phyloP scores from a whole-genome alignment of 805 yeast genomes.

The Saccharomycopsis fodiens region DNA sequence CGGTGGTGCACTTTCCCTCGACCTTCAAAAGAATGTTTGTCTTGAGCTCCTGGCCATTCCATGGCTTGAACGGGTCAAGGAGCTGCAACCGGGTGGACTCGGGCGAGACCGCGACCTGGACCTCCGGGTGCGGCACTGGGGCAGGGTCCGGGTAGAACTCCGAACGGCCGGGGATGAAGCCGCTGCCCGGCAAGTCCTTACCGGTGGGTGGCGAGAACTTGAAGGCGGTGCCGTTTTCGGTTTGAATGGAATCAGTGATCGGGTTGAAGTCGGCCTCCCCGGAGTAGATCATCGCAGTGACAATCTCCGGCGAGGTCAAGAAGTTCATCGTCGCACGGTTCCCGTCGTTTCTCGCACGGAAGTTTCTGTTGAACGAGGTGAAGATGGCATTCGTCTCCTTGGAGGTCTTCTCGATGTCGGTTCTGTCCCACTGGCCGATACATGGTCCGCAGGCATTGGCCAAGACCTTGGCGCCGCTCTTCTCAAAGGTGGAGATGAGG shows the following conservation, averaged over 20 bases:
- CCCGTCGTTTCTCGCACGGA: slow-evolving; percentile 97
- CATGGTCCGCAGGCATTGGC: slow-evolving; percentile 99
- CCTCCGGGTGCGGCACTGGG: slow-evolving; percentile 57
- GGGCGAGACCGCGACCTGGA: slow-evolving; percentile 66
- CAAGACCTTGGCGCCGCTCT: slow-evolving; percentile 87
- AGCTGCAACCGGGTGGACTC: slow-evolving; percentile 88
- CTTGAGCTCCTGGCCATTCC: slow-evolving; percentile 79
- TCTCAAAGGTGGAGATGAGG: slow-evolving; percentile 76
- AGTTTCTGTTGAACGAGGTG: slow-evolving; percentile 96
- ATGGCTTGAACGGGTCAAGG: slow-evolving; percentile 78
- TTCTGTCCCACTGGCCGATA: slow-evolving; percentile 99
- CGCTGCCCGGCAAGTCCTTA: slow-evolving; percentile 71
- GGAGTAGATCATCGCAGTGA: slow-evolving; percentile 92
- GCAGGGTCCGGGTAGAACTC: slow-evolving; percentile 68
- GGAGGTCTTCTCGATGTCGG: slow-evolving; percentile 75
- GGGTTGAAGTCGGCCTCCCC: slow-evolving; percentile 94
- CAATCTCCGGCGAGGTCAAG: slow-evolving; percentile 97
- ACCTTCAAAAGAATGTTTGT: slow-evolving; percentile 79
- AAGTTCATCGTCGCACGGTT: slow-evolving; percentile 96
- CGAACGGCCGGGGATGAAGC: slow-evolving; percentile 68
- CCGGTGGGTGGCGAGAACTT: slow-evolving; percentile 70
- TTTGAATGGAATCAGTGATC: slow-evolving; percentile 70
- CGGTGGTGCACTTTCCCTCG: slow-evolving; percentile 97
- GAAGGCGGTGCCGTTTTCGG: slow-evolving; percentile 64
- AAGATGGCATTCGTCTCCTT: slow-evolving; percentile 79